phyloP scores from a whole-genome alignment of 2,329 filamentous ascomycete genomes.

The Neoascochyta sp. region DNA sequence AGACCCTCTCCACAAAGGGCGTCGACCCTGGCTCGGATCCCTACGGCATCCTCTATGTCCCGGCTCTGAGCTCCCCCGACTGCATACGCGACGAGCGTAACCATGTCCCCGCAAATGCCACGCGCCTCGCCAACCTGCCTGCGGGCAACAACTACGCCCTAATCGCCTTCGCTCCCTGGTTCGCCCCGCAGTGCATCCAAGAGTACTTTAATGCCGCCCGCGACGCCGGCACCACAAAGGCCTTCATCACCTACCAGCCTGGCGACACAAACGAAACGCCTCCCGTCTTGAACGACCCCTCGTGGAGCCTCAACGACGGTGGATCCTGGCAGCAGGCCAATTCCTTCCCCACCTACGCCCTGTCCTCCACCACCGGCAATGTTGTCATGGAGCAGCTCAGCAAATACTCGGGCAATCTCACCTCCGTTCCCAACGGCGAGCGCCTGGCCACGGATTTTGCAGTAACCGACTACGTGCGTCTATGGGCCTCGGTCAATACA shows the following conservation, averaged over 20 bases:
- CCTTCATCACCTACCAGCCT: conserved; percentile 55
- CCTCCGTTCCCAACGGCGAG: conserved; percentile 42
- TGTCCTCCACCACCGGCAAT: conserved; percentile 64
- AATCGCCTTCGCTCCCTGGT: conserved; percentile 84
- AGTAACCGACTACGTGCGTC: conserved; percentile 45
- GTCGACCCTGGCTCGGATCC: conserved; percentile 60
- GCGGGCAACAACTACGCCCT: conserved; percentile 63
- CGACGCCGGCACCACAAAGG: conserved; percentile 54
- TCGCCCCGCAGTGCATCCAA: conserved; percentile 66
- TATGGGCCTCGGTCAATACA: conserved; percentile 51
- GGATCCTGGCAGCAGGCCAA: conserved; percentile 69
- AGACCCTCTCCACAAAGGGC: conserved; percentile 70
- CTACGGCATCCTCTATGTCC: conserved; percentile 80
- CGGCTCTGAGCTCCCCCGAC: conserved; percentile 59
- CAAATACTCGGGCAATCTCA: conserved; percentile 73
- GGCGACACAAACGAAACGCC: conserved; percentile 54
- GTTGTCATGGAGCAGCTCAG: conserved; percentile 68
- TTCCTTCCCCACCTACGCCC: conserved; percentile 76
- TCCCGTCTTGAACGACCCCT: conserved; percentile 59
- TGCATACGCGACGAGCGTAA: conserved; percentile 62
- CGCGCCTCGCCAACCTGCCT: conserved; percentile 64
- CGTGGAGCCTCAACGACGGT: conserved; percentile 69
- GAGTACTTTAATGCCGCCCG: conserved; percentile 64
- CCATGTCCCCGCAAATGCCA: conserved; percentile 73
- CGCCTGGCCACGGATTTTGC: conserved; percentile 39